Evolutionary conservation across 2,329 filamentous ascomycete species (phyloP).

Genomic region (Penicillium sp.): DNA sequence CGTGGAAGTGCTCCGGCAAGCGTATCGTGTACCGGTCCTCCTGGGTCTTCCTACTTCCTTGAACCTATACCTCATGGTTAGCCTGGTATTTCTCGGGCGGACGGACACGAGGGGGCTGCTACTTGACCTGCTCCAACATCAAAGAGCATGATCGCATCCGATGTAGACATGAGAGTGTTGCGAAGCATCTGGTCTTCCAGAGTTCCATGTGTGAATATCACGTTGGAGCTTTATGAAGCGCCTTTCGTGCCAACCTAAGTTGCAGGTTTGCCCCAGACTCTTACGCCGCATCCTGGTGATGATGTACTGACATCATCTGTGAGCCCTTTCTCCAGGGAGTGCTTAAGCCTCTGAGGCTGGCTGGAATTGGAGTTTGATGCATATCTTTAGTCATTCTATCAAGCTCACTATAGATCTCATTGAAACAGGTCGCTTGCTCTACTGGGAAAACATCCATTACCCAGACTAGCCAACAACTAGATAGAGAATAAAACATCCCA

Average conservation of each 20-base stretch:
- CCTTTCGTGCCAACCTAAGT: not conserved
- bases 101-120: constrained; percentile 3
- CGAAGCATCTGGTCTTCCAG: constrained; percentile 28
- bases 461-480: not conserved
- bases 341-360: not conserved
- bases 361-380: not conserved
- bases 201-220: constrained; percentile 20
- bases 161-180: constrained; percentile 29
- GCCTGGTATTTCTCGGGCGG: not conserved
- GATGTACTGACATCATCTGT: constrained; percentile 35
- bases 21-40: constrained; percentile 39
- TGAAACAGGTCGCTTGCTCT: too few relatives aligned
- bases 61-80: constrained; percentile 26
- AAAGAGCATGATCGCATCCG: constrained; percentile 34
- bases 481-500: not conserved
- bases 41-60: constrained; percentile 36
- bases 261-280: not conserved
- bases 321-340: not conserved
- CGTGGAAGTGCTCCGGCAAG: constrained; percentile 37
- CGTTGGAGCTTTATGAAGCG: constrained; percentile 1
- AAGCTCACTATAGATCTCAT: too few relatives aligned
- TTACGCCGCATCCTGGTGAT: constrained; percentile 26
- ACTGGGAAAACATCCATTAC: too few relatives aligned
- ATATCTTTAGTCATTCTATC: not conserved
- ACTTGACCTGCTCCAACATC: constrained; percentile 39